Evolutionary conservation across 164 flowering plant genomes (phyloP), one percentile per base, ranked within the genome.

Genomic region (Umbellularia californica): DNA sequence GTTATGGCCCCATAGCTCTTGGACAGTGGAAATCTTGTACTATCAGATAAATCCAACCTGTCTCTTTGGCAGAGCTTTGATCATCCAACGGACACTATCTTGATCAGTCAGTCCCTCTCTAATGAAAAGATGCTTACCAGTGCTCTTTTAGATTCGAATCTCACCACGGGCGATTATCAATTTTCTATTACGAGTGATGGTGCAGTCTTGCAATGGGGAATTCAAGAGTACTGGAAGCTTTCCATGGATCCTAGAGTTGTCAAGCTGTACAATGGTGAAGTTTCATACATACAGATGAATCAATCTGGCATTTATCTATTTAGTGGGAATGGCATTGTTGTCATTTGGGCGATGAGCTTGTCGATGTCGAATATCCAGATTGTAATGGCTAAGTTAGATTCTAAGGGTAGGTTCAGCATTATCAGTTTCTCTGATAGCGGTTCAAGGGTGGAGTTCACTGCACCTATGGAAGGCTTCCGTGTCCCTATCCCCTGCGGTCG

Each of bases 161-260:
- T 87, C 13, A 81, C 93, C 1, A 77, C 82, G 0, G 94, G 93
- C 23, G 77, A 81, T 73, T 92, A 88, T 51, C 76, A 60, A 20
- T 81, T 94, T 63, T 24, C 65, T 2, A 63, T 94, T 30, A 78
- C 78, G 14, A 72, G 67, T 4, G 73, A 78, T 7, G 91, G 91
- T 81, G 90, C 85, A 3, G 11, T 85, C 20, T 62, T 90, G 41
- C 87, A 82, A 68, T 94, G 98, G 98, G 68, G 76, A 13, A 83
- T 78, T 14, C 79, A 80, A 15, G 81, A 81, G 23, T 94, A 92
- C 74, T 92, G 97, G 96, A 82, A 82, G 69, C n/a, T 94, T 65
- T 83, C 96, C 10, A 91, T 86, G 93, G 88, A 85, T 19, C 69
- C 81, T 3, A 66, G 55, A 27, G 96, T 88, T 23, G 81, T 74